A percentile compares a stretch with the other conserved stretches of the same genome.
phyloP scores from a whole-genome alignment of 1,139 yeast species.

The Candida sanyaensis region DNA sequence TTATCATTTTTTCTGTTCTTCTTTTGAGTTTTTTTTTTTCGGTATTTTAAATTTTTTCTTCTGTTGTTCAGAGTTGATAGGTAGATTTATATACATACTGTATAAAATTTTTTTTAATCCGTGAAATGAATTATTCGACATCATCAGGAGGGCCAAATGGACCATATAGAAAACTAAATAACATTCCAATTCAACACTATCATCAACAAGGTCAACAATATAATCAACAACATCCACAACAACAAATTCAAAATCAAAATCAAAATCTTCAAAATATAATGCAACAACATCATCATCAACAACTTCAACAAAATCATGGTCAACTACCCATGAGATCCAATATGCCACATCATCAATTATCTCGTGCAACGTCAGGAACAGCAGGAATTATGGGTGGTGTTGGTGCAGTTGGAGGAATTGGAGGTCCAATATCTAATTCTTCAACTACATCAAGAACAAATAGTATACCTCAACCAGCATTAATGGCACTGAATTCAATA shows the following conservation, averaged over 20 bases:
- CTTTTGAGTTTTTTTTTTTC: background rate
- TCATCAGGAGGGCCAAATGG: constrained; percentile 8
- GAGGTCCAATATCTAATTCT: constrained; percentile 1
- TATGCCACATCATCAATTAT: constrained; percentile 7
- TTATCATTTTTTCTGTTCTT: too few relatives aligned
- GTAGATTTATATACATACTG: background rate
- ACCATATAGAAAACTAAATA: constrained; percentile 10
- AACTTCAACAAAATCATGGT: constrained; percentile 4
- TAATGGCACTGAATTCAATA: constrained; percentile 70
- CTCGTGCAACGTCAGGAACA: constrained; percentile 4
- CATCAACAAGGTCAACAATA: background rate
- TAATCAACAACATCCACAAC: background rate
- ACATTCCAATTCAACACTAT: constrained; percentile 2
- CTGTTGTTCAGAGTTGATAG: background rate
- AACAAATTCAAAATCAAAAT: background rate
- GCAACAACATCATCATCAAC: constrained; percentile 9
- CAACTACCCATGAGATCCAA: constrained; percentile 7
- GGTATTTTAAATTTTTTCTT: too few relatives aligned
- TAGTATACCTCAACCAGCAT: constrained; percentile 36
- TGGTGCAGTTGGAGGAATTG: background rate
- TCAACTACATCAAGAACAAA: constrained; percentile 4
- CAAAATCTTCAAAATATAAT: background rate
- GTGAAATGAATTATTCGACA: constrained; percentile 10
- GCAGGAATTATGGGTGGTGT: background rate
- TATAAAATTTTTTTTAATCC: background rate